These are phyloP conservation scores for Leonotis leonurus DNA, from an alignment of 257 asterid species.

Conservation along the genomic window DNA sequence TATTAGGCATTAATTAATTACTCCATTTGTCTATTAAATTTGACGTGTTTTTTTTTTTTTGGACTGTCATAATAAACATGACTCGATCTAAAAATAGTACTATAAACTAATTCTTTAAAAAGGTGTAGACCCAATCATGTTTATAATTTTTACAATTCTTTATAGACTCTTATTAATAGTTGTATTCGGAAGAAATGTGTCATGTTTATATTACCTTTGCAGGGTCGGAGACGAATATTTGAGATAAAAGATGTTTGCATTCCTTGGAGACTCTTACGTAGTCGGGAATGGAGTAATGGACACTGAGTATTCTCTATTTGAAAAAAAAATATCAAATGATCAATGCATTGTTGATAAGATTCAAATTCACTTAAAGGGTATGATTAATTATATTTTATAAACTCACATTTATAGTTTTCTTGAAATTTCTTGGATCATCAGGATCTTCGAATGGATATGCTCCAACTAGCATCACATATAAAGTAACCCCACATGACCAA, in stretches of 20 bases:
- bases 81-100: too few species aligned
- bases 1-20: too few species aligned
- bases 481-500: slow-evolving; percentile 98
- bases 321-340: neutral
- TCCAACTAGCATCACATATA: slow-evolving; percentile 90
- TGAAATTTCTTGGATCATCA: slow-evolving; percentile 84
- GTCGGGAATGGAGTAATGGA: slow-evolving; percentile 82
- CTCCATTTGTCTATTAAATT: too few species aligned
- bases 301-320: slow-evolving; percentile 68
- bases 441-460: slow-evolving; percentile 95
- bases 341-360: neutral
- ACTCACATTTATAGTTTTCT: slow-evolving; percentile 73
- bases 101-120: too few species aligned
- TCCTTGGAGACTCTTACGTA: slow-evolving; percentile 74
- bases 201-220: too few species aligned
- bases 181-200: too few species aligned
- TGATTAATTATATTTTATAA: too few species aligned
- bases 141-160: too few species aligned
- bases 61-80: too few species aligned
- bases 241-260: slow-evolving; percentile 70
- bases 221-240: slow-evolving; percentile 73
- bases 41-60: too few species aligned
- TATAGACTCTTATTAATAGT: too few species aligned
- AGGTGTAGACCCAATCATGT: too few species aligned
- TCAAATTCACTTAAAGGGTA: slow-evolving; percentile 6